Conservation (phyloP, 345 rosid species). For the Raphanus sativus region DNA sequence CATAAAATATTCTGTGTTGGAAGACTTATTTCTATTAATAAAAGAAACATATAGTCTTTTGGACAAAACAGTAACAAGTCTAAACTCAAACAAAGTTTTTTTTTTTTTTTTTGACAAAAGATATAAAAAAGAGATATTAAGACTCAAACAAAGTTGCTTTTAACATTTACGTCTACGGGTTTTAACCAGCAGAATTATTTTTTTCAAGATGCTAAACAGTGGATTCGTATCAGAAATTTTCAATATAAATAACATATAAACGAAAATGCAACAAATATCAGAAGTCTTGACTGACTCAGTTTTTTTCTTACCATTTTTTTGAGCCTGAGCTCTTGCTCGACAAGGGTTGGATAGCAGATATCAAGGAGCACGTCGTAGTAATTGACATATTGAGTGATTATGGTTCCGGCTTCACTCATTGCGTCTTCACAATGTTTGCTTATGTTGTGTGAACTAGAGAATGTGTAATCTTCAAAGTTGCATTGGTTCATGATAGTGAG, state of each 20-base stretch:
- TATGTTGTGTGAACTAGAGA: constrained; percentile 56
- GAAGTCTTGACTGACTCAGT: neutral
- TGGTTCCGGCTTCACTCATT: constrained; percentile 46
- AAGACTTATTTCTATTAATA: neutral
- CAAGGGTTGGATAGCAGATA: constrained; percentile 74
- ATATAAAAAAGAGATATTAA: too few relatives aligned
- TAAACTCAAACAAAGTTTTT: too few relatives aligned
- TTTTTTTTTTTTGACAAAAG: too few relatives aligned
- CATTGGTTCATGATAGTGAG: constrained; percentile 69
- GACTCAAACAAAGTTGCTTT: too few relatives aligned
- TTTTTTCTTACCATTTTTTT: constrained; percentile 55
- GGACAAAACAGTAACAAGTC: too few relatives aligned
- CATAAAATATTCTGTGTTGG: neutral
- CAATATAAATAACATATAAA: neutral
- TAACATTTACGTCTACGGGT: neutral
- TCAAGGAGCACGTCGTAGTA: constrained; percentile 81
- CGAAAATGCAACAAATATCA: neutral
- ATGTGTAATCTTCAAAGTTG: constrained; percentile 71
- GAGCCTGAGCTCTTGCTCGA: constrained; percentile 84
- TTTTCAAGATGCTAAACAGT: neutral
- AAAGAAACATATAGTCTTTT: neutral
- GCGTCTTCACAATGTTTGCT: constrained; percentile 55
- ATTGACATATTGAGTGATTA: constrained; percentile 68
- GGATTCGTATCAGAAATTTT: neutral
- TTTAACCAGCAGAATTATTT: neutral